Conservation (phyloP, 257 asterid genomes). For the Misopates orontium region DNA sequence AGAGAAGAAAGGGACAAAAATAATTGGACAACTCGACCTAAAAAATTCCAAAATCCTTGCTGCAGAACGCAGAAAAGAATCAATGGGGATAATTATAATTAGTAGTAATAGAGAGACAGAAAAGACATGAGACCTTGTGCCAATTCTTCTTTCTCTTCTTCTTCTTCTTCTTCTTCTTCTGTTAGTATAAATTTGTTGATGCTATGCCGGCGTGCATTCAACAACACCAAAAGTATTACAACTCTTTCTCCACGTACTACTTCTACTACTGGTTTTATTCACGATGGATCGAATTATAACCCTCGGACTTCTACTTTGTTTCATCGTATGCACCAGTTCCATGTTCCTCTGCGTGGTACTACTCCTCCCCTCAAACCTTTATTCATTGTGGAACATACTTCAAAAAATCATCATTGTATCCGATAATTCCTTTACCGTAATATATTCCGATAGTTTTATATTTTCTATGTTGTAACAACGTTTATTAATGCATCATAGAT, state of each 20-base stretch:
- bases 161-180: conserved; percentile 30
- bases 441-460: too few species aligned
- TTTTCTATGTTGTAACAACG: too few species aligned
- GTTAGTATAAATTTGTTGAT: conserved; percentile 20
- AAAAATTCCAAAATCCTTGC: conserved; percentile 30
- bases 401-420: too few species aligned
- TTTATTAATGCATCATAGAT: too few species aligned
- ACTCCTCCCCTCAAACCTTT: not conserved
- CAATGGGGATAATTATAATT: conserved; percentile 30
- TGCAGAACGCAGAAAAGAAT: conserved; percentile 18
- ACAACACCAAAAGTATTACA: not conserved
- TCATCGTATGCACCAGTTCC: conserved; percentile 25
- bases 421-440: too few species aligned
- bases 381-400: not conserved
- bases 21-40: conserved; percentile 15
- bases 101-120: not conserved
- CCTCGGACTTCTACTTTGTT: conserved; percentile 22
- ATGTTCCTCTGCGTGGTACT: conserved; percentile 43
- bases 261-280: conserved; percentile 1
- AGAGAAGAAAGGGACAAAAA: conserved; percentile 18
- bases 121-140: conserved; percentile 39
- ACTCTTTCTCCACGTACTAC: conserved; percentile 15
- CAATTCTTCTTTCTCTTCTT: conserved; percentile 14
- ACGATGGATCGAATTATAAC: conserved; percentile 15
- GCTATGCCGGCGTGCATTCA: conserved; percentile 23